phyloP scores from a whole-genome alignment of 495 filamentous ascomycete genomes.

The Penicillium psychrofluorescens region DNA sequence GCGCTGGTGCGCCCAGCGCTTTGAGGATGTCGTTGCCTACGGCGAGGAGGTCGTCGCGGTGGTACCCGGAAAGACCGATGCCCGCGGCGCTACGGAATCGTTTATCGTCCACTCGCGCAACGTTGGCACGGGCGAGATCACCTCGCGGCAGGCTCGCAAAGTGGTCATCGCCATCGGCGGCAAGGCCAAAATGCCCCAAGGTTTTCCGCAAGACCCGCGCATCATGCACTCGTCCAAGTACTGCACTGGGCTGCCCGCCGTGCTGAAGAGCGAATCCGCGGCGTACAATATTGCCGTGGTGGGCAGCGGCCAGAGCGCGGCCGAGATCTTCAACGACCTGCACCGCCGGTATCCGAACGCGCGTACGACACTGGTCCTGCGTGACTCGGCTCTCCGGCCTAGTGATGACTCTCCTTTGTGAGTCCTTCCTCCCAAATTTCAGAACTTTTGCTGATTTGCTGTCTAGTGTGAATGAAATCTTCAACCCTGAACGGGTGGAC shows the following conservation, averaged over 20 bases:
- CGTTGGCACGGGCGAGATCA: conserved; percentile 40
- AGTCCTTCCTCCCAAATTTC: conserved; percentile 21
- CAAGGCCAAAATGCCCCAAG: conserved; percentile 64
- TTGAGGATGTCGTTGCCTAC: conserved; percentile 72
- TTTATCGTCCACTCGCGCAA: conserved; percentile 53
- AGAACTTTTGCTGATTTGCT: too few relatives aligned
- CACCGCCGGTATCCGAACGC: conserved; percentile 76
- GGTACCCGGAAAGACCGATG: conserved; percentile 29
- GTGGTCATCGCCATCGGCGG: conserved; percentile 86
- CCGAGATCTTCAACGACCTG: conserved; percentile 90
- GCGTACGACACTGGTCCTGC: conserved; percentile 68
- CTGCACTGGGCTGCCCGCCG: conserved; percentile 48
- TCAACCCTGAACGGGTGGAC: conserved; percentile 79
- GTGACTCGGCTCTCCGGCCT: conserved; percentile 71
- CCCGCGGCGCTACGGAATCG: conserved; percentile 33
- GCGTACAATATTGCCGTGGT: conserved; percentile 74
- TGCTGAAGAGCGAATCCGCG: conserved; percentile 49
- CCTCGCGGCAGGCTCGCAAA: conserved; percentile 57
- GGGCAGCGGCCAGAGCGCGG: conserved; percentile 85
- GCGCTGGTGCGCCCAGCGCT: conserved; percentile 79
- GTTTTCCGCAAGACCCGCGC: conserved; percentile 55
- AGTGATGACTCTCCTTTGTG: conserved; percentile 96
- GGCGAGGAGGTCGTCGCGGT: conserved; percentile 63
- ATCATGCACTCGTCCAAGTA: conserved; percentile 92
- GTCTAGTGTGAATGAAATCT: conserved; percentile 85